Evolutionary conservation across 306 rosid species (phyloP), one percentile per base, ranked within the genome.

Genomic region (Begonia fuchsioides): DNA sequence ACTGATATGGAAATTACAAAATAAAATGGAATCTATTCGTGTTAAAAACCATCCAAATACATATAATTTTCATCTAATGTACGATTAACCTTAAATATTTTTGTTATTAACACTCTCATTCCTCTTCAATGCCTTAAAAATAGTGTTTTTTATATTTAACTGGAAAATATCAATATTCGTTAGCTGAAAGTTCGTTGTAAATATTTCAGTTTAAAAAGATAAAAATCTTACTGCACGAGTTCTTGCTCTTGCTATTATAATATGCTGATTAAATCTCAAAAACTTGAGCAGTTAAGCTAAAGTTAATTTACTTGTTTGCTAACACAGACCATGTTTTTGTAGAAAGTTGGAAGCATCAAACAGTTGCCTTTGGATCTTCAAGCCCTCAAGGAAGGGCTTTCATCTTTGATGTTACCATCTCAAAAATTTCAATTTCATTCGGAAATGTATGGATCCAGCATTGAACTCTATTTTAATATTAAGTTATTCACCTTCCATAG

Each of bases 331-430:
- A 0, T 26, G 7, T 26, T 43, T 51, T 19, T 78, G 72, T 94
- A 86, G 93, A 90, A 76, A 74, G 74, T 78, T 49, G 67, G 75
- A 57, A 71, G 80, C 59, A 55, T 71, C 39, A 80, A 81, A 54
- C 74, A 72, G 39, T 86, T 88, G 68, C 95, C 97, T 46, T 90
- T 90, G 73, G 97, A 90, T 75, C 76, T 81, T 62, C 63, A 70
- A 49, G 93, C 93, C 71, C 66, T 90, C 51, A 85, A 18, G 75
- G 85, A 67, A 8, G 95, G 95, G 60, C 84, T 90, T 54, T 81
- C 93, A 20, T 78, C 95, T 32, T 75, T 90, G 84, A 53, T 76
- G 72, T 70, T 72, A 59, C 73, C 95, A 55, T 81, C 95, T 64
- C 97, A 90, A 63, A 79, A 79, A 51, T 44, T 78, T 47, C 65